Conservation (phyloP, 371 early-diverging fungal species). For the Circinella umbellata region DNA sequence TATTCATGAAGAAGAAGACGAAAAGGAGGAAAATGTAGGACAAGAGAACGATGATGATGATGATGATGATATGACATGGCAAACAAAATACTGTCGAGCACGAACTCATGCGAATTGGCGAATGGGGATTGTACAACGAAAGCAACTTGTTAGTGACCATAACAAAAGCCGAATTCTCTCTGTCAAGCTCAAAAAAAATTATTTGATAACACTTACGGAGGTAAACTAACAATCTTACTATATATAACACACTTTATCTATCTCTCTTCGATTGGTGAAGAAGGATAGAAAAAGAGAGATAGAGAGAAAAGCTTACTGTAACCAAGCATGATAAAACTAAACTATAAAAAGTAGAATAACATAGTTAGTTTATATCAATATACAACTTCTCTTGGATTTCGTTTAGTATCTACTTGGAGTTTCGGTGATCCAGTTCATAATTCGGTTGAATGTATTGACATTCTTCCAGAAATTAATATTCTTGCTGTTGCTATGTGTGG, state of each 20-base stretch:
- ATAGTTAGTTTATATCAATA: constrained; percentile 39
- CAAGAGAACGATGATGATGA: constrained; percentile 6
- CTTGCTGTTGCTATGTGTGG: constrained; percentile 51
- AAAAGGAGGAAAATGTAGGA: background rate
- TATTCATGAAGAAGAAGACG: too few species aligned
- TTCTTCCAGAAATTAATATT: constrained; percentile 49
- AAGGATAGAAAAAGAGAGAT: too few species aligned
- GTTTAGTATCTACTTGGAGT: constrained; percentile 30
- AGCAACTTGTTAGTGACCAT: constrained; percentile 28
- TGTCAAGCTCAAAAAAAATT: constrained; percentile 36
- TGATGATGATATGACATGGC: constrained; percentile 29
- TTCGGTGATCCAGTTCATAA: constrained; percentile 39
- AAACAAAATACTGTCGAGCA: constrained; percentile 44
- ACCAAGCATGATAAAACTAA: background rate
- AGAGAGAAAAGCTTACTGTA: too few species aligned
- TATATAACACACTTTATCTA: background rate
- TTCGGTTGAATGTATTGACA: constrained; percentile 48
- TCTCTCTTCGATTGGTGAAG: background rate
- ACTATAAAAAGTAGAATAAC: constrained; percentile 35
- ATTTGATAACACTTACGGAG: constrained; percentile 44
- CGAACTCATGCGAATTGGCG: constrained; percentile 47
- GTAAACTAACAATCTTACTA: constrained; percentile 20
- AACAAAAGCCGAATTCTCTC: constrained; percentile 35
- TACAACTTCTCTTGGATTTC: constrained; percentile 30
- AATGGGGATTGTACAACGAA: constrained; percentile 45